Evolutionary conservation across 768 basidiomycete genomes (phyloP), one percentile per base, ranked within the genome.

Genomic region (Leccinum ochraceum): DNA sequence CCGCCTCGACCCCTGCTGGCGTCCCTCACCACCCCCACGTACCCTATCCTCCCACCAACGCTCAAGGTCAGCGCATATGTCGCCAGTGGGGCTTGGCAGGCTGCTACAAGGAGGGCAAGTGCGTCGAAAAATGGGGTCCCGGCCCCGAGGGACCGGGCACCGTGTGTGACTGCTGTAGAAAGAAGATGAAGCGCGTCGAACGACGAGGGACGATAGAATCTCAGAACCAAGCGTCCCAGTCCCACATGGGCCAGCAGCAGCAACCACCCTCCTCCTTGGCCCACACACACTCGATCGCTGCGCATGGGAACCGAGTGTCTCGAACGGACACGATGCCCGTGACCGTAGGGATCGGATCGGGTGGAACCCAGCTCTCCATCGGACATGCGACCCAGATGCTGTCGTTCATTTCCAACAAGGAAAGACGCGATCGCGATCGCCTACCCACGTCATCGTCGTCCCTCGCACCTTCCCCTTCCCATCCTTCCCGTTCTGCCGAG

Each of bases 91-190:
- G 88, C 0, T 75, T 86, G 48, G 78, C 84, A 0, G 90, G 90
- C 0, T 77, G 90, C 1, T 92, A 92, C 76, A 91, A 91, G 76
- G 90, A 92, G 22, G 88, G 87, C 9, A 90, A 90, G 65, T 92
- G 90, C 69, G 90, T 92, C 55, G 90, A 92, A 68, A 92, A 92
- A 73, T 92, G 90, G 90, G 90, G 90, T 1, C 90, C 90, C 24
- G 90, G 90, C 4, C 90, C 90, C 52, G 83, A 87, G 74, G 90
- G 90, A 0, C 90, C 90, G 54, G 90, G 90, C 22, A 92, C 90
- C 0, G 90, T 92, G 0, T 92, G 90, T 68, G 90, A 92, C 78
- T 77, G 90, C 82, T 91, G 90, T 73, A 83, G 90, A 55, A 92
- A 92, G 73, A 91, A 92, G 73, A 90, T 91, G 89, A 92, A 92